Evolutionary conservation across 2,329 filamentous ascomycete genomes (phyloP).

Genomic region (Trichoderma polysporum): DNA sequence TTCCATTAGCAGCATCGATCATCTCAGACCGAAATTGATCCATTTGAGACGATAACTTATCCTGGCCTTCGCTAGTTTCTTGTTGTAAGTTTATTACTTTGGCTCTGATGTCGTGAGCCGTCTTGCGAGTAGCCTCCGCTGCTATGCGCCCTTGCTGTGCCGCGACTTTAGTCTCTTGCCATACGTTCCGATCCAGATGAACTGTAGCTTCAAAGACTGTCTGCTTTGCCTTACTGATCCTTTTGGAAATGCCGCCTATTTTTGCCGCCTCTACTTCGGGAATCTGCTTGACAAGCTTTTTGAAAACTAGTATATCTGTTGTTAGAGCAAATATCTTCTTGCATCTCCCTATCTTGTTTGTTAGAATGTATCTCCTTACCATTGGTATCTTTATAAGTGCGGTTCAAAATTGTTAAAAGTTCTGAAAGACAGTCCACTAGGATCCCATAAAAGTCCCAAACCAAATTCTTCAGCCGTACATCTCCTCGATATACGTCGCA

Average conservation of each 20-base stretch:
- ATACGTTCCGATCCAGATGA: conserved; percentile 7
- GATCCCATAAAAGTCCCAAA: conserved; percentile 15
- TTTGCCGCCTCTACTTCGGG: conserved; percentile 4
- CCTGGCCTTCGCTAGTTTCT: not conserved
- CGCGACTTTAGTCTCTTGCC: conserved; percentile 7
- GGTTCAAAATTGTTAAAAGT: not conserved
- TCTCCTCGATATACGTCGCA: not conserved
- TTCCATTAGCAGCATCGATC: not conserved
- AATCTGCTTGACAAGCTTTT: conserved; percentile 4
- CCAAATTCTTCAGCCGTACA: not conserved
- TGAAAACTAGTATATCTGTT: not conserved
- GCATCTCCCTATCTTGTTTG: not conserved
- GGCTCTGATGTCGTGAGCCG: conserved; percentile 5
- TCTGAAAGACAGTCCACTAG: conserved; percentile 9
- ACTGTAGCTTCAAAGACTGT: conserved; percentile 9
- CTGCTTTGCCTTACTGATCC: not conserved
- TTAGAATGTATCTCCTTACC: not conserved
- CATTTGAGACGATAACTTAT: not conserved
- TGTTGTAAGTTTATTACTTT: not conserved
- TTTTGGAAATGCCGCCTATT: not conserved
- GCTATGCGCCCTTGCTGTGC: not conserved
- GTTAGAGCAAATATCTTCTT: not conserved
- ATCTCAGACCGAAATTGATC: conserved; percentile 8
- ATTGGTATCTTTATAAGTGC: not conserved
- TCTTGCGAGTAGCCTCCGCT: conserved; percentile 10